phyloP scores from a whole-genome alignment of 495 filamentous ascomycete genomes.

The Neurospora tetrasperma region DNA sequence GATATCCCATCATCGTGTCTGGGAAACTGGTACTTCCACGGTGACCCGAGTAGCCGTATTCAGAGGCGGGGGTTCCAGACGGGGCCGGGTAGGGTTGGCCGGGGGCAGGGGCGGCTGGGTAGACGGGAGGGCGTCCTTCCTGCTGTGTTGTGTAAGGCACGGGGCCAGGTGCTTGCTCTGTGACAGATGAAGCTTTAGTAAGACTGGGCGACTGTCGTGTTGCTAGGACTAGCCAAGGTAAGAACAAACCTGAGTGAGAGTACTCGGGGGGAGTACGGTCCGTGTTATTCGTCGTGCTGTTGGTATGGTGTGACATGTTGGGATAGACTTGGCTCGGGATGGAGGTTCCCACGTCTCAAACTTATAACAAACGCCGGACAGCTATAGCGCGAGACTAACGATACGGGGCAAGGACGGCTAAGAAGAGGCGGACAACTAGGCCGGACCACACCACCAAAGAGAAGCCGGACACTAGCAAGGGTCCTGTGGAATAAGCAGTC shows the following conservation, averaged over 20 bases:
- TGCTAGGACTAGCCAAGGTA: conserved; percentile 55
- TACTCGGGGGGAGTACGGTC: conserved; percentile 87
- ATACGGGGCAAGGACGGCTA: neutral
- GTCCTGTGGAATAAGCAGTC: neutral
- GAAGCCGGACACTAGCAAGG: neutral
- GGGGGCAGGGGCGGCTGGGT: conserved; percentile 44
- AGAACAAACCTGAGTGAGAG: conserved; percentile 97
- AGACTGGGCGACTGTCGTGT: conserved; percentile 37
- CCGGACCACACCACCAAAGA: neutral
- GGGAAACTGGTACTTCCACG: conserved; percentile 38
- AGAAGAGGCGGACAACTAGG: neutral
- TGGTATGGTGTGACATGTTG: conserved; percentile 1
- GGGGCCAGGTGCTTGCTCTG: conserved; percentile 73
- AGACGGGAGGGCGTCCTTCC: conserved; percentile 63
- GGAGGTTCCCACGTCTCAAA: neutral
- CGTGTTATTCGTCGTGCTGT: conserved; percentile 29
- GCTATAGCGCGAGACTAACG: neutral
- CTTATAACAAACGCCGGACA: neutral
- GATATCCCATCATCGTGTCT: conserved; percentile 29
- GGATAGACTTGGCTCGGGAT: neutral
- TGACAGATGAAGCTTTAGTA: conserved; percentile 57
- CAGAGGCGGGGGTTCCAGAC: conserved; percentile 34
- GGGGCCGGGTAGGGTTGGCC: conserved; percentile 56
- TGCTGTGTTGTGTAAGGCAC: conserved; percentile 61
- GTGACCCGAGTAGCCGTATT: conserved; percentile 48